Evolutionary conservation across 805 yeast species (phyloP).

Genomic region (Scheffersomyces lignosus): DNA sequence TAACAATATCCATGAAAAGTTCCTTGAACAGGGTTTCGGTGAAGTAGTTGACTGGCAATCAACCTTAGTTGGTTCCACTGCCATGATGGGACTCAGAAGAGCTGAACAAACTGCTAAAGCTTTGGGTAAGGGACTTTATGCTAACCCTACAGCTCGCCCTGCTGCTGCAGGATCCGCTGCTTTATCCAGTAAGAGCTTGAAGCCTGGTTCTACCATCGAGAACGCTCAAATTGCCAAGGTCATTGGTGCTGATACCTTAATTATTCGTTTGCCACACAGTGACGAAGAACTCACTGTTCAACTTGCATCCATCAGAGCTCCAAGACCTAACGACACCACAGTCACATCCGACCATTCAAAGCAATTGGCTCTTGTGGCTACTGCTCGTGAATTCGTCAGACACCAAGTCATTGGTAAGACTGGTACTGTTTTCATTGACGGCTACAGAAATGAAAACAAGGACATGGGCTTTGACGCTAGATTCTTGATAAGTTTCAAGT

Average conservation of each 20-base stretch:
- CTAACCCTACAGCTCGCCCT: conserved; percentile 42
- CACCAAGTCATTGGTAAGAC: conserved; percentile 67
- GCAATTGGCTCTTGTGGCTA: conserved; percentile 55
- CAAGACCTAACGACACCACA: conserved; percentile 60
- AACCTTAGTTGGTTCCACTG: conserved; percentile 58
- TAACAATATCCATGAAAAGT: conserved; percentile 61
- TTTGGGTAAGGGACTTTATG: conserved; percentile 53
- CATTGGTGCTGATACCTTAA: conserved; percentile 67
- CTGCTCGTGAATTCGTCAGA: conserved; percentile 76
- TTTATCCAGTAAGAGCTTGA: conserved; percentile 17
- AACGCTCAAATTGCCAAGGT: conserved; percentile 59
- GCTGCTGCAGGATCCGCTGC: conserved; percentile 10
- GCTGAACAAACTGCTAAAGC: conserved; percentile 66
- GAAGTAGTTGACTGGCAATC: conserved; percentile 83
- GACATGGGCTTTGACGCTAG: conserved; percentile 64
- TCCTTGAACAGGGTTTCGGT: conserved; percentile 70
- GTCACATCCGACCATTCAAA: conserved; percentile 32
- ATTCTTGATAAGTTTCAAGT: conserved; percentile 58
- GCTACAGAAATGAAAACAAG: conserved; percentile 55
- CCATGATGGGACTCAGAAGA: conserved; percentile 61
- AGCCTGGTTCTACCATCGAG: conserved; percentile 49
- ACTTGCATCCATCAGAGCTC: conserved; percentile 73
- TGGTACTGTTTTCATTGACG: conserved; percentile 62
- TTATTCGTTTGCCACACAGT: conserved; percentile 47
- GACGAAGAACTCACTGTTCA: conserved; percentile 66